phyloP scores from a whole-genome alignment of 2,329 filamentous ascomycete genomes.

The Thielaviopsis cerberus region DNA sequence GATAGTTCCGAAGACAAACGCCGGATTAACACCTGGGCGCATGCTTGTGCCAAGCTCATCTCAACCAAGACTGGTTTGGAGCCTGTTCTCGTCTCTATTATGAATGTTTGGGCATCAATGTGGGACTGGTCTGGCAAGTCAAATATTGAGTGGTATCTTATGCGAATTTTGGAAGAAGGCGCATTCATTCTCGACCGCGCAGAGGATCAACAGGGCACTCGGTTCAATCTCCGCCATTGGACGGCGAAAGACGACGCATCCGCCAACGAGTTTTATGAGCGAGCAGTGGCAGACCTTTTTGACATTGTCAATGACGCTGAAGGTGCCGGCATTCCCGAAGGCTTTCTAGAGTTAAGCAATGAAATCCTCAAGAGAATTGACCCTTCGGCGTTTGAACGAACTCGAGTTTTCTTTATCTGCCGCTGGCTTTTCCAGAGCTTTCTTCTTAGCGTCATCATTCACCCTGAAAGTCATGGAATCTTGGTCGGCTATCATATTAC shows the following conservation, averaged over 20 bases:
- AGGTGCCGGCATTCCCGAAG: constrained; percentile 67
- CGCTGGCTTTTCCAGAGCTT: constrained; percentile 88
- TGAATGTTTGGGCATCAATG: constrained; percentile 75
- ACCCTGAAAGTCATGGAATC: constrained; percentile 65
- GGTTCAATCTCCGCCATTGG: constrained; percentile 54
- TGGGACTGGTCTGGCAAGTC: constrained; percentile 77
- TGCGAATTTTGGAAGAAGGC: constrained; percentile 85
- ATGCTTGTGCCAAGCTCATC: constrained; percentile 67
- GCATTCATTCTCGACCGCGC: constrained; percentile 76
- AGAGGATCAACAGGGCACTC: constrained; percentile 56
- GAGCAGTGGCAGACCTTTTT: constrained; percentile 64
- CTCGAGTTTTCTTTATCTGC: constrained; percentile 67
- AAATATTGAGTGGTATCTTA: constrained; percentile 83
- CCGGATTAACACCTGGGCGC: constrained; percentile 74
- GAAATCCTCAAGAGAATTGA: constrained; percentile 66
- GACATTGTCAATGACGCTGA: constrained; percentile 72
- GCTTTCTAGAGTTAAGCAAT: constrained; percentile 66
- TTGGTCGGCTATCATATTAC: constrained; percentile 85
- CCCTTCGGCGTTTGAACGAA: constrained; percentile 50
- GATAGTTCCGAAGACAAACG: constrained; percentile 65
- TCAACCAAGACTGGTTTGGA: constrained; percentile 58
- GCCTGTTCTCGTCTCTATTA: constrained; percentile 61
- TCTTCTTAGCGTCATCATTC: constrained; percentile 63
- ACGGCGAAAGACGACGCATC: constrained; percentile 63
- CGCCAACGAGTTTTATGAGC: constrained; percentile 74